phyloP scores from a whole-genome alignment of 192 early-diverging fungal species.

The Cetraspora pellucida region DNA sequence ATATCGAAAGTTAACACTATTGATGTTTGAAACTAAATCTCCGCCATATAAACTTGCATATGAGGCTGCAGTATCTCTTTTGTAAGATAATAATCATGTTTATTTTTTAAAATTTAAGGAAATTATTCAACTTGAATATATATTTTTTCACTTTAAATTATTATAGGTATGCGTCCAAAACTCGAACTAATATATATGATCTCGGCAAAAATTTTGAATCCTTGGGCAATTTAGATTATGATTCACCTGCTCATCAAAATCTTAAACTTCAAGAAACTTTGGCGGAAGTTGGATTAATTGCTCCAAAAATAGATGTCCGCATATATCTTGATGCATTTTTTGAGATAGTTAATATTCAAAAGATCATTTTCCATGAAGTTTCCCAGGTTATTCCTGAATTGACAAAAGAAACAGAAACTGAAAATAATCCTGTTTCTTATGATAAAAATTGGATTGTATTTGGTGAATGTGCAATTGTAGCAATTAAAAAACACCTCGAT shows the following conservation, averaged over 20 bases:
- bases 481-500: not conserved
- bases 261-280: constrained; percentile 9
- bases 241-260: not conserved
- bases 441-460: constrained; percentile 12
- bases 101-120: not conserved
- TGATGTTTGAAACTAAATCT: not conserved
- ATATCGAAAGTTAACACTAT: not conserved
- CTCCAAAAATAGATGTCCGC: not conserved
- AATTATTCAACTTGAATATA: not conserved
- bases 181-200: too few species aligned
- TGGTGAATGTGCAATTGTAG: not conserved
- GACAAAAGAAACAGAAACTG: not conserved
- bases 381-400: constrained; percentile 7
- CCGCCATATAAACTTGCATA: constrained; percentile 29
- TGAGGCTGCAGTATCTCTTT: constrained; percentile 19
- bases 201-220: too few species aligned
- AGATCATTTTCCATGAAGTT: constrained; percentile 22
- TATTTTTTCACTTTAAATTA: too few species aligned
- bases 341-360: constrained; percentile 28
- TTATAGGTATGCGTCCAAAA: too few species aligned
- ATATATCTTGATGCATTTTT: constrained; percentile 28
- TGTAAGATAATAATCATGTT: not conserved
- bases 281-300: not conserved
- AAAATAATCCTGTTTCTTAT: too few species aligned
- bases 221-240: not conserved